Conservation (phyloP, 2,329 filamentous ascomycete species). For the Xylaria sp. region DNA sequence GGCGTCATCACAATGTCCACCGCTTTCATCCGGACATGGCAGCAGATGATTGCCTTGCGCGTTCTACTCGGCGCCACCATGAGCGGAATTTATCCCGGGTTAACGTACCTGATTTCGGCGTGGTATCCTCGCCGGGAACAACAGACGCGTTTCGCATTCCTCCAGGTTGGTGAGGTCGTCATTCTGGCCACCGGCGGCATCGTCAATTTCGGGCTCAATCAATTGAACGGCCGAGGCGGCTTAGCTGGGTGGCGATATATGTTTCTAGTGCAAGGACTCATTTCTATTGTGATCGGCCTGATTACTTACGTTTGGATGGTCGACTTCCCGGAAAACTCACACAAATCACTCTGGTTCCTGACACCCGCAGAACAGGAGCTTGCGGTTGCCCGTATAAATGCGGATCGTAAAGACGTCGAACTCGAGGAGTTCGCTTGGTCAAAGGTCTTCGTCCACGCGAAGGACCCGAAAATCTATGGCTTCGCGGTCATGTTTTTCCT, state of each 20-base stretch:
- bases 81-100: conserved; percentile 62
- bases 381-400: conserved; percentile 66
- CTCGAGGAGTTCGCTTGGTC: conserved; percentile 65
- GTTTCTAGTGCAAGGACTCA: conserved; percentile 73
- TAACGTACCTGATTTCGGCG: conserved; percentile 63
- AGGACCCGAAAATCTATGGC: conserved; percentile 70
- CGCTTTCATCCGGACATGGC: conserved; percentile 73
- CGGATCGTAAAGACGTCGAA: conserved; percentile 69
- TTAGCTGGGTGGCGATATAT: conserved; percentile 75
- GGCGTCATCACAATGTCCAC: conserved; percentile 72
- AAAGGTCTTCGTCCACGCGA: conserved; percentile 65
- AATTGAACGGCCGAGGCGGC: conserved; percentile 64
- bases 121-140: conserved; percentile 74
- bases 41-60: conserved; percentile 74
- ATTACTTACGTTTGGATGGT: conserved; percentile 76
- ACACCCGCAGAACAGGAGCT: conserved; percentile 64
- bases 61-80: conserved; percentile 73
- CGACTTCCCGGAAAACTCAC: conserved; percentile 72
- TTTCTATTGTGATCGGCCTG: conserved; percentile 68
- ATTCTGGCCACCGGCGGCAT: conserved; percentile 73
- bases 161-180: conserved; percentile 72
- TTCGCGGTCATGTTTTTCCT: conserved; percentile 74
- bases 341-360: conserved; percentile 67
- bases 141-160: conserved; percentile 71
- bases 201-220: conserved; percentile 75